These are phyloP conservation scores for Aspergillus clavatus DNA, from an alignment of 2,329 filamentous ascomycete species.

Conservation along the genomic window DNA sequence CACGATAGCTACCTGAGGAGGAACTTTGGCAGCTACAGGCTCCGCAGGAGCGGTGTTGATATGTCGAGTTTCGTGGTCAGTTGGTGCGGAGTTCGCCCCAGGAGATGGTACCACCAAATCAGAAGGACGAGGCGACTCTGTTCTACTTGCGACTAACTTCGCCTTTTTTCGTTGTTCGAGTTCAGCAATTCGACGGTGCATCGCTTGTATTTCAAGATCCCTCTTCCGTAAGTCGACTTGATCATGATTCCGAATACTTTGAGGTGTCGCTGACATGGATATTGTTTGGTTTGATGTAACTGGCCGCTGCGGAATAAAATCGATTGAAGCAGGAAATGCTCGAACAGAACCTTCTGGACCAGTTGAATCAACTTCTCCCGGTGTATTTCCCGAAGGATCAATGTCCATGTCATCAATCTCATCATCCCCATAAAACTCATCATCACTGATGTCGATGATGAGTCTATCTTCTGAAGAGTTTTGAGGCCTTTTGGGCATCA, in stretches of 20 bases:
- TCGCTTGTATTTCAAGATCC: conserved; percentile 45
- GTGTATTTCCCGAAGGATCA: conserved; percentile 26
- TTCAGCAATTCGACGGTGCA: conserved; percentile 49
- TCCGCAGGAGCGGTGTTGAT: background rate
- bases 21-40: background rate
- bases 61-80: conserved; percentile 7
- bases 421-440: conserved; percentile 46
- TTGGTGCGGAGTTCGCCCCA: conserved; percentile 7
- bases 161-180: conserved; percentile 42
- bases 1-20: background rate
- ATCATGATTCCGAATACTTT: conserved; percentile 33
- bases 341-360: conserved; percentile 28
- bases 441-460: conserved; percentile 81
- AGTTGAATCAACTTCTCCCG: conserved; percentile 3
- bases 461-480: conserved; percentile 57
- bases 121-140: conserved; percentile 30
- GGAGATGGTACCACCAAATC: conserved; percentile 21
- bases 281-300: conserved; percentile 37
- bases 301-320: conserved; percentile 40
- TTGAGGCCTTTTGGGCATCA: conserved; percentile 55
- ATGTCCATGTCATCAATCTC: conserved; percentile 27
- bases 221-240: conserved; percentile 44
- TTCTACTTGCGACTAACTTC: conserved; percentile 35
- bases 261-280: conserved; percentile 33
- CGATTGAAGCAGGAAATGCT: conserved; percentile 44